These are phyloP conservation scores for Spatholobus suberectus DNA, from an alignment of 306 rosid species.

Conservation along the genomic window DNA sequence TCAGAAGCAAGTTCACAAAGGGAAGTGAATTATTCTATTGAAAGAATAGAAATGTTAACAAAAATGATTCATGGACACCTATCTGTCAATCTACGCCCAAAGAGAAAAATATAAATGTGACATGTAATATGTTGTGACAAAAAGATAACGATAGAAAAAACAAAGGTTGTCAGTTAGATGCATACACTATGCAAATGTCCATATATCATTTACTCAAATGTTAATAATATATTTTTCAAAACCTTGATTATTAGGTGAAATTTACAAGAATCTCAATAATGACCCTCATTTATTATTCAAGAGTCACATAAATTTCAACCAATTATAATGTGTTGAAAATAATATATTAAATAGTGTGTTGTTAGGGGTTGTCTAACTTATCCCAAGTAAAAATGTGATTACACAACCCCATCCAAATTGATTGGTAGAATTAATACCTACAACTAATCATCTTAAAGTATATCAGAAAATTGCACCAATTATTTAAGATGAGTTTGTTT, in stretches of 20 bases:
- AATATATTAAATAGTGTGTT: neutral
- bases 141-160: too few species aligned
- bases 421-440: too few species aligned
- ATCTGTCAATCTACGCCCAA: neutral
- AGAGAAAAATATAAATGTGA: neutral
- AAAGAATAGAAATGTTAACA: neutral
- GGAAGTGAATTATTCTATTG: neutral
- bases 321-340: neutral
- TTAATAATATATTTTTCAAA: neutral
- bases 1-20: constrained; percentile 1
- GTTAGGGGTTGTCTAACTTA: too few species aligned
- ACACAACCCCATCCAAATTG: too few species aligned
- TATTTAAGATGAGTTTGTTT: too few species aligned
- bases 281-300: neutral
- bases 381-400: too few species aligned
- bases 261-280: neutral
- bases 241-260: neutral
- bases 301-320: neutral
- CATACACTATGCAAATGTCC: neutral
- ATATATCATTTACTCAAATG: neutral
- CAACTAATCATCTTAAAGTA: too few species aligned
- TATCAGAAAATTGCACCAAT: too few species aligned
- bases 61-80: neutral
- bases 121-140: neutral
- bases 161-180: too few species aligned